Base-by-base conservation (phyloP, 371 early-diverging fungal species). In the Parasitella parasitica region DNA sequence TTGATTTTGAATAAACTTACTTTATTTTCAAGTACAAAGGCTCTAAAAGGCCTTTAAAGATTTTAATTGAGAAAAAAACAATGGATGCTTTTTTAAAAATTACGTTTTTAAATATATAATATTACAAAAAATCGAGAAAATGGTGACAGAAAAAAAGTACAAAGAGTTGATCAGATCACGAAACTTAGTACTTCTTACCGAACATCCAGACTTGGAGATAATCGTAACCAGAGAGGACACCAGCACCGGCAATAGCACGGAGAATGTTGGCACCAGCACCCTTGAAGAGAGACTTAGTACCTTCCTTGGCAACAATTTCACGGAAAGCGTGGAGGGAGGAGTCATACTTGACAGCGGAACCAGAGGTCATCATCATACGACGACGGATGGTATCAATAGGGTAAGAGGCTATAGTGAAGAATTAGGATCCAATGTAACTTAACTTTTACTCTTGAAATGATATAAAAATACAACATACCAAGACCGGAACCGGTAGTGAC, bases 301-400 rank as follows among this genome's bases (percentile, higher is more conserved):
- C 94, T 76, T 91, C 92, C 54, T 85, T 78, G 57, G 66, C 69
- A 57, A 91, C 70, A 69, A 92, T 87, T 75, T 90, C 84, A 57
- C 59, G 63, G 81, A 89, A 88, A 63, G 84, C 84, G 75, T 89
- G 81, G 18, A 83, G 46, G 60, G 91, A 83, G 55, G 85, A 82
- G 52, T 78, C 75, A 85, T 94, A 92, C 78, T 88, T 85, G 77
- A 89, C 83, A 55, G 90, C 88, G 57, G 84, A 82, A 69, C 89
- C 90, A 57, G 90, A 88, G 41, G 89, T 86, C 91, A 93, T 89
- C 90, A 90, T 89, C 89, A 94, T 89, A 76, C 96, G 90, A 81
- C 94, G 86, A 79, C 94, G 91, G 75, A 94, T 84, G 62, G 94
- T 94, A 81, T 95, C 96, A 64, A 95, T 89, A 73, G 94, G 96